These are phyloP conservation scores for Aspergillus ellipticus DNA, from an alignment of 495 filamentous ascomycete species.

Conservation along the genomic window DNA sequence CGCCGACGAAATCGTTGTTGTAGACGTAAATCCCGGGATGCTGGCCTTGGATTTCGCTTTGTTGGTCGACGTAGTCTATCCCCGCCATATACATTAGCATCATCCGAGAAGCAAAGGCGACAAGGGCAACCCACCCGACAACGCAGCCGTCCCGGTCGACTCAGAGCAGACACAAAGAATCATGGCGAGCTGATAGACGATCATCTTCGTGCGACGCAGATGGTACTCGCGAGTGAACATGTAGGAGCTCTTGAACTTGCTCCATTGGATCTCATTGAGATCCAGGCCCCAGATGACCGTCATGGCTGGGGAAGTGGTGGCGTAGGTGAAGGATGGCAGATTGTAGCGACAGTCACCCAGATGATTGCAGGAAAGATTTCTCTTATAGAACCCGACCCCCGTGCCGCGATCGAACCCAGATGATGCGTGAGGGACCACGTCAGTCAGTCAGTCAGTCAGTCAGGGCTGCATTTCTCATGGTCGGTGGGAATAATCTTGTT, in stretches of 20 bases:
- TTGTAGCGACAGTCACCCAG: no score
- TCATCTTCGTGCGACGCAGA: constrained; percentile 48
- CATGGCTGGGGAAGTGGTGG: constrained; percentile 19
- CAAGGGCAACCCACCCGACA: constrained; percentile 35
- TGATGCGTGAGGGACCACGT: background rate
- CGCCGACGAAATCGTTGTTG: constrained; percentile 48
- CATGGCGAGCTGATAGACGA: constrained; percentile 52
- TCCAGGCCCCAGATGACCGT: constrained; percentile 51
- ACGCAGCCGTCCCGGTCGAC: constrained; percentile 44
- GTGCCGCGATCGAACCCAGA: background rate
- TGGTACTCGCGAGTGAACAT: constrained; percentile 50
- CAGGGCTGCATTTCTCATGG: background rate
- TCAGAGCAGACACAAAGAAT: constrained; percentile 51
- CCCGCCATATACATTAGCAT: background rate
- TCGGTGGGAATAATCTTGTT: background rate
- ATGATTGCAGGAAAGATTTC: background rate
- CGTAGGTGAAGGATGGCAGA: background rate
- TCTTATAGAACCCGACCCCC: background rate
- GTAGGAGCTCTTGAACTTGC: constrained; percentile 47
- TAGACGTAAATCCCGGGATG: constrained; percentile 27
- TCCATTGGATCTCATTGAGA: constrained; percentile 47
- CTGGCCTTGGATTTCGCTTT: constrained; percentile 34
- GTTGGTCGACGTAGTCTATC: constrained; percentile 47
- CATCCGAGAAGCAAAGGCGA: background rate
- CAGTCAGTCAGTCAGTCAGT: no score